A percentile compares a stretch with the other conserved stretches of the same genome.
These are phyloP conservation scores for Neurospora sp. DNA, from an alignment of 495 filamentous ascomycete genomes.

Conservation along the genomic window DNA sequence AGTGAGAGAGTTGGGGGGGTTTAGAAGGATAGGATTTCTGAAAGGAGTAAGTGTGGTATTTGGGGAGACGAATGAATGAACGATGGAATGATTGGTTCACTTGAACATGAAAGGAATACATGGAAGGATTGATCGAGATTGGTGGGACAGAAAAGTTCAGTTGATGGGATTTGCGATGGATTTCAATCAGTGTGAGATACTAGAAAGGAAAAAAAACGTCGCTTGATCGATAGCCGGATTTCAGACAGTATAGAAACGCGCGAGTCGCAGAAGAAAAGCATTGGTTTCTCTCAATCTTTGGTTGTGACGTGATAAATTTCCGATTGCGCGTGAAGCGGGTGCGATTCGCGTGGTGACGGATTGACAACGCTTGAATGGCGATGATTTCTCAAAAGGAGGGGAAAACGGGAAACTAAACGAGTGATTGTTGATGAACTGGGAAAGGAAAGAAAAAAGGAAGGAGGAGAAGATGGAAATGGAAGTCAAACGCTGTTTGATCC, in stretches of 20 bases:
- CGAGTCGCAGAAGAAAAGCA: background rate
- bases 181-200: background rate
- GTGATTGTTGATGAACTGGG: background rate
- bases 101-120: background rate
- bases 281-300: background rate
- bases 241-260: background rate
- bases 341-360: background rate
- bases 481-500: too few species aligned
- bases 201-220: background rate
- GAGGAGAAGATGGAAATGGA: background rate
- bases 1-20: background rate
- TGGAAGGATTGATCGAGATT: background rate
- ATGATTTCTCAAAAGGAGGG: too few species aligned
- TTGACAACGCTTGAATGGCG: background rate
- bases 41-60: background rate
- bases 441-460: too few species aligned
- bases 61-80: background rate
- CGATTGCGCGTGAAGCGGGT: background rate
- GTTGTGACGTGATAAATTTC: background rate
- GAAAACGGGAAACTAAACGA: too few species aligned
- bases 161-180: background rate
- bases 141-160: background rate
- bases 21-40: background rate
- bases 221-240: background rate
- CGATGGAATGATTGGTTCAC: background rate